Base-by-base conservation (phyloP, 768 basidiomycete species). In the Rhodotorula kratochvilovae region DNA sequence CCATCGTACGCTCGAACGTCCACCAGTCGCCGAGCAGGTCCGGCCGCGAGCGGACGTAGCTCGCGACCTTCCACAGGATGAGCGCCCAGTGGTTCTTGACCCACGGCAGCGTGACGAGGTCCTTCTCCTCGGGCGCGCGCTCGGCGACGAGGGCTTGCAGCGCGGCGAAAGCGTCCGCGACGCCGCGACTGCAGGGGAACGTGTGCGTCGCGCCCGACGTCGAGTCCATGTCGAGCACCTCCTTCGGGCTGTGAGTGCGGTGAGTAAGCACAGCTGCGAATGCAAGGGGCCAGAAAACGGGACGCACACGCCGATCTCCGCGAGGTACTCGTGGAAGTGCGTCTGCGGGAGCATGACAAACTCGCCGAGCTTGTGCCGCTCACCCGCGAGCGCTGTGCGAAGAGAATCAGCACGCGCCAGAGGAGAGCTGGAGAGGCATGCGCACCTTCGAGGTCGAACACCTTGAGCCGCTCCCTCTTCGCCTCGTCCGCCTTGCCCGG, bases 31-130 rank as follows among this genome's bases (percentile, higher is more conserved):
- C 87, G 21, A 78, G 77, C 51, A 83, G 81, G 35, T 84, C 79
- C 8, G 93, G 92, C 68, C 90, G 87, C 2, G 92, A 83, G 46
- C 84, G 83, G 2, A 87, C 88, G 85, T 92, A 87, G 21, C 90
- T 89, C 6, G 92, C 91, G 31, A 96, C 81, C 81, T 99, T 99
- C 96, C 96, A 99, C 6, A 99, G 84, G 42, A 98, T 86, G 56
- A 93, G 81, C 17, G 82, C 80, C 90, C 92, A 99, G 76, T 96
- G 93, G 76, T 97, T 97, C 61, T 89, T 86, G 2, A 96, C 87
- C 96, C 96, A 99, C 33, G 83, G 80, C 72, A 86, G 82, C 15
- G 87, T 90, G 5, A 86, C 90, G 33, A 91, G 65, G 19, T 45
- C 61, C 39, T 63, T 48, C 53, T 71, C 83, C 4, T 77, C 79